phyloP scores from a whole-genome alignment of 169 alveolate species.

The Perkinsus marinus region DNA sequence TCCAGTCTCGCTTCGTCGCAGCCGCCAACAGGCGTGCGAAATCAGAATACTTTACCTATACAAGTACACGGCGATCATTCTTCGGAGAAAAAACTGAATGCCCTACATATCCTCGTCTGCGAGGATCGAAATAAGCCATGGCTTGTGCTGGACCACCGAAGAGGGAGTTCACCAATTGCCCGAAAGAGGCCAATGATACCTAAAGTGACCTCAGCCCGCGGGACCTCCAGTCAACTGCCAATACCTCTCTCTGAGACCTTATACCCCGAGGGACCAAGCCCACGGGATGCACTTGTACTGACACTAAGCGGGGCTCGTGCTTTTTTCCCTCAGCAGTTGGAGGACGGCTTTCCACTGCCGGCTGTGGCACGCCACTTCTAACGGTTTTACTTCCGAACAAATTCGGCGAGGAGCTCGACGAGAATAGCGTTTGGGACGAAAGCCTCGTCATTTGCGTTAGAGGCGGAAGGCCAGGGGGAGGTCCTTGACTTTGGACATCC shows the following conservation, averaged over 20 bases:
- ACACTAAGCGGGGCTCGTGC: background rate
- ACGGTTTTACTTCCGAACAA: background rate
- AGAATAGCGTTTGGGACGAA: background rate
- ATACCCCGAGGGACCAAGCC: background rate
- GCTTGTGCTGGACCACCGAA: background rate
- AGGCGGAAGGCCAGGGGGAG: background rate
- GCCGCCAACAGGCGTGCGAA: background rate
- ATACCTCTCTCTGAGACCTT: background rate
- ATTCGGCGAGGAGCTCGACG: background rate
- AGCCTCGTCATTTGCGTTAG: background rate
- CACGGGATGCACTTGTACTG: background rate
- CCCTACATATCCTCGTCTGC: background rate
- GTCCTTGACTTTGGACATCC: background rate
- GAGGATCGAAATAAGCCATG: background rate
- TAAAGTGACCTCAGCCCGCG: background rate
- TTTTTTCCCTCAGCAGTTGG: background rate
- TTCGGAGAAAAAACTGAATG: background rate
- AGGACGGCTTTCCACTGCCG: too few relatives aligned
- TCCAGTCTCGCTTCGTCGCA: background rate
- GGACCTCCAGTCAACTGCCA: background rate
- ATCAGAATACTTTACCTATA: background rate
- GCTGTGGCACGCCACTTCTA: too few relatives aligned
- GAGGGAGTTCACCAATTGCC: background rate
- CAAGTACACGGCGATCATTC: background rate
- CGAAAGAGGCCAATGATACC: background rate